These are phyloP conservation scores for Allium sativum DNA, from an alignment of 106 monocot species.

Conservation along the genomic window DNA sequence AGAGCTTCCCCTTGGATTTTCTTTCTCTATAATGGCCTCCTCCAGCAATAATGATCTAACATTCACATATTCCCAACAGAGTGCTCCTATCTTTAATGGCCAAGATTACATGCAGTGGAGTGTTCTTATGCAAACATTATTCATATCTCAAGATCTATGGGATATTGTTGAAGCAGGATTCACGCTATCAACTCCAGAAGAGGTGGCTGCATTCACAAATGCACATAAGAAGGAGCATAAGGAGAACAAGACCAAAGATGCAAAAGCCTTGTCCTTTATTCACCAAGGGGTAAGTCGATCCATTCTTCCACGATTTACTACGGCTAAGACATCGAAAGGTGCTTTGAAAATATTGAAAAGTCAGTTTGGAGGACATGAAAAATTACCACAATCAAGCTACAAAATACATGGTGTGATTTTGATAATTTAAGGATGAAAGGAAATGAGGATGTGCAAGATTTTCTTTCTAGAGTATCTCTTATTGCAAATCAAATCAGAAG, in stretches of 20 bases:
- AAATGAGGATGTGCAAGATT: neutral
- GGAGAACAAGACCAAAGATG: conserved; percentile 1
- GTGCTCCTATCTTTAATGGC: too few relatives aligned
- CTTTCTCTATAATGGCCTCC: too few relatives aligned
- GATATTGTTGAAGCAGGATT: too few relatives aligned
- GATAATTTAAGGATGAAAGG: neutral
- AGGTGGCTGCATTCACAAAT: neutral
- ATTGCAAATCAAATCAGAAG: conserved; percentile 4
- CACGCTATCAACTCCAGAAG: neutral
- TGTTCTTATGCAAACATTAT: too few relatives aligned
- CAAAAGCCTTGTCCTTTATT: neutral
- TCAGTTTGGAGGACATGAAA: neutral
- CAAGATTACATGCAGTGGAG: too few relatives aligned
- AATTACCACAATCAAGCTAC: neutral
- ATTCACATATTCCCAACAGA: too few relatives aligned
- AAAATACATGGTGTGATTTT: neutral
- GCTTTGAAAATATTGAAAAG: neutral
- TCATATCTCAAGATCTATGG: too few relatives aligned
- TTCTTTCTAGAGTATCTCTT: neutral
- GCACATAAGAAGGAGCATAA: neutral
- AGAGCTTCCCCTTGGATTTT: too few relatives aligned
- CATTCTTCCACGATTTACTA: neutral
- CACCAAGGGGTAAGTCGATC: neutral
- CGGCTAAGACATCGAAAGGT: neutral
- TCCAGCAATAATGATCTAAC: too few relatives aligned